A percentile compares a stretch with the other conserved stretches of the same genome.
These are phyloP conservation scores for Aspergillus aculeatinus DNA, from an alignment of 2,329 filamentous ascomycete species.

Conservation along the genomic window DNA sequence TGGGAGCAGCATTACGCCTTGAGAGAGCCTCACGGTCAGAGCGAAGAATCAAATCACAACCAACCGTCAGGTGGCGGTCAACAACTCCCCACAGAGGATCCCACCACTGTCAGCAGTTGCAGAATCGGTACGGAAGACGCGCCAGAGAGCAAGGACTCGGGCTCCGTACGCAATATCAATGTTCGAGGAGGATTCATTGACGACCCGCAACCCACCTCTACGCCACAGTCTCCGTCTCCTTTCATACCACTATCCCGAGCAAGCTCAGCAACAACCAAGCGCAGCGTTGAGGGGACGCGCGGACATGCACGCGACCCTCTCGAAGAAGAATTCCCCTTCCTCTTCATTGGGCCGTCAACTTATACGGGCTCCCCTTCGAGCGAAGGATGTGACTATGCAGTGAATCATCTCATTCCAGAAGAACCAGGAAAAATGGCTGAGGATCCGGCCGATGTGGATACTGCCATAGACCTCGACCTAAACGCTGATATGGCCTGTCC, in stretches of 20 bases:
- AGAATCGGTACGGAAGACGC: conserved; percentile 18
- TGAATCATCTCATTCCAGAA: conserved; percentile 19
- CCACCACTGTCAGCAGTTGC: conserved; percentile 14
- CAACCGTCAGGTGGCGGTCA: conserved; percentile 14
- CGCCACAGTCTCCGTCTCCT: conserved; percentile 32
- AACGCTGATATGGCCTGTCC: conserved; percentile 23
- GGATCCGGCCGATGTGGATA: conserved; percentile 32
- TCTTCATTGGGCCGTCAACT: conserved; percentile 70
- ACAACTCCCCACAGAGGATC: conserved; percentile 14
- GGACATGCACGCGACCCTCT: conserved; percentile 64
- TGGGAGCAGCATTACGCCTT: conserved; percentile 52
- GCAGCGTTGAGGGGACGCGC: conserved; percentile 50
- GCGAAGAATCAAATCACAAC: conserved; percentile 8
- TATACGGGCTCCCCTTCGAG: conserved; percentile 34
- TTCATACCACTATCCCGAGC: conserved; percentile 29
- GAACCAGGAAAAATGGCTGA: conserved; percentile 28
- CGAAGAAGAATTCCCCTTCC: conserved; percentile 65
- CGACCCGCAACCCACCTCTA: conserved; percentile 17
- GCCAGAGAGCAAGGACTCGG: conserved; percentile 26
- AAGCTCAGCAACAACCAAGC: conserved; percentile 34
- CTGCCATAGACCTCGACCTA: neutral
- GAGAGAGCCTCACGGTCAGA: conserved; percentile 51
- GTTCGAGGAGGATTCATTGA: conserved; percentile 16
- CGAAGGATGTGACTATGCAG: conserved; percentile 15
- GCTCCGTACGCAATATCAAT: conserved; percentile 25